Evolutionary conservation across 805 yeast species (phyloP).

Genomic region (Candida silvatica): DNA sequence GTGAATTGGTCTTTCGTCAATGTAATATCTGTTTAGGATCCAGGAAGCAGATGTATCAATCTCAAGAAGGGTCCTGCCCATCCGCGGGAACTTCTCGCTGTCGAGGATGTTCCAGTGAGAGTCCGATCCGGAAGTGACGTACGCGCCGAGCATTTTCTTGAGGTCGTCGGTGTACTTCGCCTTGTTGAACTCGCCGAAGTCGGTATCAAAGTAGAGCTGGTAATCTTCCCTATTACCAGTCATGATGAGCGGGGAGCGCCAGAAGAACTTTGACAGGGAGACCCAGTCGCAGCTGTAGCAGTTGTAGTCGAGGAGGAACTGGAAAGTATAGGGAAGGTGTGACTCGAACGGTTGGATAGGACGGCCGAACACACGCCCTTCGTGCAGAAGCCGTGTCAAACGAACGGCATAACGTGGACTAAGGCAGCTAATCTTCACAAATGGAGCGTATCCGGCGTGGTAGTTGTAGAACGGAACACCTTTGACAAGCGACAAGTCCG

Average conservation of each 20-base stretch:
- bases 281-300: constrained; percentile 82
- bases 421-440: constrained; percentile 59
- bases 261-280: constrained; percentile 33
- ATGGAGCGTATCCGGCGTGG: constrained; percentile 52
- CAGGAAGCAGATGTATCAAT: constrained; percentile 57
- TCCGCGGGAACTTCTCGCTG: constrained; percentile 32
- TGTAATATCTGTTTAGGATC: constrained; percentile 48
- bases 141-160: constrained; percentile 21
- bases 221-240: constrained; percentile 3
- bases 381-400: constrained; percentile 38
- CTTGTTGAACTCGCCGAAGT: constrained; percentile 13
- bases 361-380: constrained; percentile 32
- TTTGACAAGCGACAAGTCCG: constrained; percentile 55
- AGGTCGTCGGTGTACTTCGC: constrained; percentile 25
- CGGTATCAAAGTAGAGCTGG: constrained; percentile 18
- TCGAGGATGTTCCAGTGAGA: constrained; percentile 21
- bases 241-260: constrained; percentile 44
- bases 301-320: constrained; percentile 77
- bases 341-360: constrained; percentile 57
- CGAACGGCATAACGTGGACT: constrained; percentile 54
- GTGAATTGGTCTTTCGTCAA: constrained; percentile 41
- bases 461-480: constrained; percentile 85
- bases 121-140: constrained; percentile 5
- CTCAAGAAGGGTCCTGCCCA: constrained; percentile 60
- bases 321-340: constrained; percentile 70